phyloP scores from a whole-genome alignment of 108 stramenopile species.

The Cyclotella choctawhatcheeana region DNA sequence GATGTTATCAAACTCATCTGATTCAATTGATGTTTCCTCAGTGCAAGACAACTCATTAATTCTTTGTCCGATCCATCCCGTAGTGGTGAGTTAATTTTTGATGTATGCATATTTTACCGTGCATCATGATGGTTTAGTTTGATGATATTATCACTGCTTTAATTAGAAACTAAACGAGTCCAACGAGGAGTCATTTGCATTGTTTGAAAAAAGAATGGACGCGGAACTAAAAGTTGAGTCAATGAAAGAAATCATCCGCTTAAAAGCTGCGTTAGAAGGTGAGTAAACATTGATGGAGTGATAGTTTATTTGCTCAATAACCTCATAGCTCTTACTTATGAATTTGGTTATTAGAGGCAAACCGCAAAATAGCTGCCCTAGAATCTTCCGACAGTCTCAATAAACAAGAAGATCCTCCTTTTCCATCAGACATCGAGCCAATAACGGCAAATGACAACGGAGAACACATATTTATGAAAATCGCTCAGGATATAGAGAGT shows the following conservation, averaged over 20 bases:
- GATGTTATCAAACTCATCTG: slow-evolving; percentile 36
- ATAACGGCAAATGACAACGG: slow-evolving; percentile 30
- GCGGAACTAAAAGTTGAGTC: slow-evolving; percentile 39
- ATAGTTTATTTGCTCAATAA: neutral
- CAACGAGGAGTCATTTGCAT: slow-evolving; percentile 52
- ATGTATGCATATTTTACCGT: too few species aligned
- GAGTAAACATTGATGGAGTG: neutral
- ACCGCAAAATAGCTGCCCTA: slow-evolving; percentile 54
- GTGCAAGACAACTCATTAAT: slow-evolving; percentile 40
- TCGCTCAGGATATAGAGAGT: slow-evolving; percentile 46
- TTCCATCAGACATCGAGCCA: slow-evolving; percentile 48
- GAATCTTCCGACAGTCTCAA: slow-evolving; percentile 22
- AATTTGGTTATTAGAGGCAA: slow-evolving; percentile 54
- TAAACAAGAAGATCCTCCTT: slow-evolving; percentile 35
- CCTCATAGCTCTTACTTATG: neutral
- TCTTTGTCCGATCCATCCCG: slow-evolving; percentile 24
- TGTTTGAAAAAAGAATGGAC: slow-evolving; percentile 45
- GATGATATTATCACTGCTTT: too few species aligned
- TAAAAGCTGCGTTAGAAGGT: slow-evolving; percentile 60
- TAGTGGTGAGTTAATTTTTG: too few species aligned
- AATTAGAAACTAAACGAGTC: slow-evolving; percentile 51
- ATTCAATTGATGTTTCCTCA: slow-evolving; percentile 15
- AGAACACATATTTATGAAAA: slow-evolving; percentile 38
- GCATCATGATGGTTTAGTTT: too few species aligned
- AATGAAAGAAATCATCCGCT: slow-evolving; percentile 50